Evolutionary conservation across 1,139 yeast genomes (phyloP), one percentile per base, ranked within the genome.

Genomic region (Saccharomyces hybrid): DNA sequence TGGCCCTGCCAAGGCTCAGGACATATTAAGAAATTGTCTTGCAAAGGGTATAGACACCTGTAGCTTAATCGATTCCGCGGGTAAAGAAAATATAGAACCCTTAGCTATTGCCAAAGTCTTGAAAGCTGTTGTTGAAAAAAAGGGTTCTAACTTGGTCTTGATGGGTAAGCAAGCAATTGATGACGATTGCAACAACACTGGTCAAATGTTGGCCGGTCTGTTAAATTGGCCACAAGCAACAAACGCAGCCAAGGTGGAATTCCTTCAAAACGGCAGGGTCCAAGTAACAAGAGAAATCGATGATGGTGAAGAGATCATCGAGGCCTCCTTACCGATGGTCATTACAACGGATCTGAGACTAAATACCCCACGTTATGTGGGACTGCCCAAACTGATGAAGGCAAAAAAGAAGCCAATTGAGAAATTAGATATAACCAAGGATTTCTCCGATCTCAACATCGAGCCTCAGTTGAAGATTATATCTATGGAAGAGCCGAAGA

Each of bases 141-240:
- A 88, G 60, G 75, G 80, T 25, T 79, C 88, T 44, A 90, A 93
- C 73, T 74, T 93, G 67, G 85, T 93, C 48, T 81, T 93, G 48
- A 79, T 93, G 69, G 99, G 99, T 47, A 93, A 93, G 70, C 99
- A 93, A 73, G 91, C 98, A 42, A 91, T 93, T 65, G 99, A 93
- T 71, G 95, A 90, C 65, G 99, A 93, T 68, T 78, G 88, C 51
- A 89, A 88, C 72, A 97, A 91, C 72, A 91, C 97, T n/a, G 99
- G 98, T 27, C 98, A 91, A 73, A 88, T 93, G 83, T 80, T 93
- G 56, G 98, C 97, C 2, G 98, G 97, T 6, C 75, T 93, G 60
- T 79, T 93, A 72, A 82, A 85, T 66, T 93, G 99, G 99, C 96
- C 98, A 16, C 99, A 93, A 73, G 98, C 97, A 41, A 91, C 97